Base-by-base conservation (phyloP, 129 eudicot genomes). In the Chrysanthemum makinoi region DNA sequence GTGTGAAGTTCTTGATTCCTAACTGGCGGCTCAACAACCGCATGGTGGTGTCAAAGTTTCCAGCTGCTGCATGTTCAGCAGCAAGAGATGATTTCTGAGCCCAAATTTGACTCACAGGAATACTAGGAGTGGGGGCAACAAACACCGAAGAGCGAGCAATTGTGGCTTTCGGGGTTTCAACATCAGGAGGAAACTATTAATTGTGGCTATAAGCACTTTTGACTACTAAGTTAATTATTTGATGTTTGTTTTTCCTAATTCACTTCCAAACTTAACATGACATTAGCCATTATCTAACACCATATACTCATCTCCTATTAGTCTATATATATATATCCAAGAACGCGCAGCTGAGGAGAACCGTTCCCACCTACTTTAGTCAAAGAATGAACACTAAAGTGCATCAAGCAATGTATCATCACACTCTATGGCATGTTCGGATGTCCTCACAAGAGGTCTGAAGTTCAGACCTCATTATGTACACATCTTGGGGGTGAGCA, bases 341-440 rank as follows among this genome's bases (percentile, higher is more conserved):
- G 83, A 95, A 95, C 24, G 99, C 96, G 68, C 99, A 95, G 66
- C 97, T 68, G 59, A 95, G 94, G 53, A 95, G 96, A 78, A 95
- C 96, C 18, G 99, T 86, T 77, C 99, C 97, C 78, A 95, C 99
- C 99, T 95, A 84, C 62, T 77, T 18, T 58, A 20, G 80, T 58
- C 66, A 74, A 15, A 33, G 26, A 14, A 54, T 2, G 35, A 71
- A 12, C 19, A 69, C 3, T 56, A n/a, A 10, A 66, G n/a, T 33
- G 9, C 56, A 46, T 46, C 48, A 59, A 16, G 13, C 22, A 67
- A 75, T 71, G 57, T 39, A 43, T 70, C 44, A 56, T 65, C 53
- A 65, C 54, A 18, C 46, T 18, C 59, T 16, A 49, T 49, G 54
- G n/a, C n/a, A 12, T 54, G 60, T 3, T 54, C 39, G 4, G 39